phyloP scores from a whole-genome alignment of 257 asterid genomes.

The Cynanchum wilfordii region DNA sequence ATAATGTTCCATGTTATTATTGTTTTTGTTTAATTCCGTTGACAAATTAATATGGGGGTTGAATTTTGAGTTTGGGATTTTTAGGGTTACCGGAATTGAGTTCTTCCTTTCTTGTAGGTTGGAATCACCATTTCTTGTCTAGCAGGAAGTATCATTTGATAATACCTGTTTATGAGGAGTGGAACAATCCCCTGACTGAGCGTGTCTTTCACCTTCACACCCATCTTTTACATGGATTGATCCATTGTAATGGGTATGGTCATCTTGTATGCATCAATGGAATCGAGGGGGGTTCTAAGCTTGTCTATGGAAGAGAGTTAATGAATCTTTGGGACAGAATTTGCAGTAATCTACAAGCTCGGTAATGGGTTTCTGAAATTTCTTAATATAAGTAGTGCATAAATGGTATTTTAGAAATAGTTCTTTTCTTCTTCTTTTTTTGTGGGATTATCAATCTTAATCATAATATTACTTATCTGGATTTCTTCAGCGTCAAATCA shows the following conservation, averaged over 20 bases:
- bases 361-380: constrained; percentile 39
- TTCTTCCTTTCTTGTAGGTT: constrained; percentile 39
- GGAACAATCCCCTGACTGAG: constrained; percentile 56
- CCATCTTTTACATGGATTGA: constrained; percentile 78
- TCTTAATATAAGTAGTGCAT: background rate
- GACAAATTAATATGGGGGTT: constrained; percentile 4
- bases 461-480: background rate
- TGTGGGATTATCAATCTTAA: background rate
- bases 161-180: constrained; percentile 64
- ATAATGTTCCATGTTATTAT: background rate
- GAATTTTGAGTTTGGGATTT: constrained; percentile 3
- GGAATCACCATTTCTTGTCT: constrained; percentile 86
- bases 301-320: constrained; percentile 55
- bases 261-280: constrained; percentile 82
- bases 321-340: constrained; percentile 95
- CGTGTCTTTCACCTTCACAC: constrained; percentile 52
- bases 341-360: constrained; percentile 47
- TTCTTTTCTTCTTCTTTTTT: background rate
- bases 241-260: constrained; percentile 85
- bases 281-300: constrained; percentile 73
- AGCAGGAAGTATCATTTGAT: constrained; percentile 81
- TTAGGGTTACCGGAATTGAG: constrained; percentile 7
- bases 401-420: background rate
- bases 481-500: background rate
- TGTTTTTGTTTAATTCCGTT: background rate